phyloP scores from a whole-genome alignment of 129 eudicot species.

The Oenanthe sinensis region DNA sequence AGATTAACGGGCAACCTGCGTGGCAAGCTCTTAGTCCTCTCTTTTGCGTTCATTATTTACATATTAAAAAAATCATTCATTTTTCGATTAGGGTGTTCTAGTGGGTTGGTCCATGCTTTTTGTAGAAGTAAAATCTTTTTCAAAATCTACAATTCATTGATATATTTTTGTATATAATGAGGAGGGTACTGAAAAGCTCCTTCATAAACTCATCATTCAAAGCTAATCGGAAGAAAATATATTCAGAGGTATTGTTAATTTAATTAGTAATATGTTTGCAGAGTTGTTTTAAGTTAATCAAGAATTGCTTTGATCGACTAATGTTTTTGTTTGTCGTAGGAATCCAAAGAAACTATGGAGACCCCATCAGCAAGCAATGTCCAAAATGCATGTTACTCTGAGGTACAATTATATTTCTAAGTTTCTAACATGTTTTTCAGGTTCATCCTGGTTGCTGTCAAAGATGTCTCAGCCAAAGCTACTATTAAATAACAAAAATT shows the following conservation, averaged over 20 bases:
- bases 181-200: conserved; percentile 27
- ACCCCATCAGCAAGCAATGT: conserved; percentile 36
- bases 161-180: conserved; percentile 36
- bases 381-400: conserved; percentile 16
- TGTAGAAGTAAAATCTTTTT: neutral
- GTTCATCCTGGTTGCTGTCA: neutral
- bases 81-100: neutral
- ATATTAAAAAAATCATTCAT: too few relatives aligned
- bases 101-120: neutral
- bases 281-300: neutral
- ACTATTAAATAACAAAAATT: neutral
- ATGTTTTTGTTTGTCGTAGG: conserved; percentile 21
- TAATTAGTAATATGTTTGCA: neutral
- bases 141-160: neutral
- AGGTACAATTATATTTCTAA: conserved; percentile 24
- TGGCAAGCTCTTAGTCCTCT: too few relatives aligned
- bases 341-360: conserved; percentile 35
- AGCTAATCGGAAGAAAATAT: conserved; percentile 10
- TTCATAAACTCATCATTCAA: conserved; percentile 9
- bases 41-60: neutral
- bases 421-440: neutral
- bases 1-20: too few relatives aligned
- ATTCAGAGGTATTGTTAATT: conserved; percentile 28
- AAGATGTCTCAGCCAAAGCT: neutral
- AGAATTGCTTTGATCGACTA: neutral